Base-by-base conservation (phyloP, 2,329 filamentous ascomycete species). In the Fusarium sp. region DNA sequence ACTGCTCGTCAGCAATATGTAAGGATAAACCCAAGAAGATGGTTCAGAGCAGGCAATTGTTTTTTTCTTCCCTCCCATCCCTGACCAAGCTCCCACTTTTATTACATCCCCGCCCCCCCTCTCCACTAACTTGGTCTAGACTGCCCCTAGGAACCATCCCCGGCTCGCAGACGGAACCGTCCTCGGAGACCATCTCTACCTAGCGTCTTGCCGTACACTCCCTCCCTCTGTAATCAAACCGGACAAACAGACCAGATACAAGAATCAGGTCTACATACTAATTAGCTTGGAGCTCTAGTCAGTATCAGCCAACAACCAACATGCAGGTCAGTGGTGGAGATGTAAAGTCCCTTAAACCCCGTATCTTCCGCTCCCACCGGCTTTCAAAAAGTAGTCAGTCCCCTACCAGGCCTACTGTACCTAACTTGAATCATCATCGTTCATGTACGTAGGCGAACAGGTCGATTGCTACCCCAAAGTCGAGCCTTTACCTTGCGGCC, bases 1-100 rank as follows among this genome's bases (percentile, higher is more conserved):
- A 51, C 24, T 48, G 31, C 30, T 26, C 12, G 48, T 51, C 48
- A 51, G 31, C 31, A 51, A 51, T n/a, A 22, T 56, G 61, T 31
- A 67, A 41, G 47, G 65, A 16, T 39, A 36, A 35, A 51, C 38
- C 62, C 65, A 22, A 41, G 42, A 41, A 30, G 28, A 61, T 30
- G 57, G 58, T 63, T 44, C 38, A 62, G 30, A 53, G 48, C 42
- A 58, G 47, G 35, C 35, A 41, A 47, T 65, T 48, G 42, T 39
- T 28, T 63, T 48, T 60, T 28, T 36, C 30, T 26, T 47, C 44
- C 24, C 30, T n/a, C 18, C 30, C 13, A 28, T 31, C 39, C 33
- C 59, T 47, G 51, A n/a, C 59, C 35, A 14, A 31, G 24, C 54
- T 58, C 48, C 59, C 59, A 62, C 59, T 62, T 62, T 62, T 57